These are phyloP conservation scores for Amoeboaphelidium occidentale DNA, from an alignment of 371 early-diverging fungal species.

Conservation along the genomic window DNA sequence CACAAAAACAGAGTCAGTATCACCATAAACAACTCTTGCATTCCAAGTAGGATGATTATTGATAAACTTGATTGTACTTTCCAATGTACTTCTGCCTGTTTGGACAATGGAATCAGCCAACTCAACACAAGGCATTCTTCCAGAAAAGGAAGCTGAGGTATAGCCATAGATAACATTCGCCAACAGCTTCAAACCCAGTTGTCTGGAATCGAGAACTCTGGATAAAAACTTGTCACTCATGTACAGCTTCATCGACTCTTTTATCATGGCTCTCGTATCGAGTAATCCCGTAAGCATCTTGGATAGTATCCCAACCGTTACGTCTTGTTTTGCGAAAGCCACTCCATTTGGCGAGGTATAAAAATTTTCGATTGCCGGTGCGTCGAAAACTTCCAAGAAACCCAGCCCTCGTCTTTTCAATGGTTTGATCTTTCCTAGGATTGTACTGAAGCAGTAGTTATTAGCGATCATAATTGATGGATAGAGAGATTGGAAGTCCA, in stretches of 20 bases:
- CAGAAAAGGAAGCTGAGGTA: slow-evolving; percentile 47
- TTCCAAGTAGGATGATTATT: slow-evolving; percentile 35
- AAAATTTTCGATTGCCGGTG: slow-evolving; percentile 21
- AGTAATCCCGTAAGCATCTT: slow-evolving; percentile 60
- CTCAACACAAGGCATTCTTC: slow-evolving; percentile 63
- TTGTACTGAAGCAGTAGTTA: slow-evolving; percentile 34
- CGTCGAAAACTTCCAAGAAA: not conserved
- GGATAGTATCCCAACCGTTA: slow-evolving; percentile 43
- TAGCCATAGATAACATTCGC: slow-evolving; percentile 86
- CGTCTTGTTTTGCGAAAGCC: slow-evolving; percentile 43
- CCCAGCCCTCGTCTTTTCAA: not conserved
- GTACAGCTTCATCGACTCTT: slow-evolving; percentile 47
- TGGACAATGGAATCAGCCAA: slow-evolving; percentile 74
- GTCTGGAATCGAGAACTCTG: slow-evolving; percentile 39
- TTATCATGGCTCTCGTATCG: slow-evolving; percentile 68
- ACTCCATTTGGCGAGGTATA: slow-evolving; percentile 44
- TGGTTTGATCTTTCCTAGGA: not conserved
- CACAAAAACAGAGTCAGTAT: slow-evolving; percentile 74
- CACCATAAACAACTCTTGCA: slow-evolving; percentile 64
- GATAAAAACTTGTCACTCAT: slow-evolving; percentile 20
- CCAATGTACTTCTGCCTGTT: slow-evolving; percentile 52
- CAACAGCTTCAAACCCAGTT: slow-evolving; percentile 55
- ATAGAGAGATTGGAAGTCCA: slow-evolving; percentile 77
- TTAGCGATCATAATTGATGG: slow-evolving; percentile 84
- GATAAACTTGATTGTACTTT: slow-evolving; percentile 38